Evolutionary conservation across 305 asterid species (phyloP), one percentile per base, ranked within the genome.

Genomic region (Rubia balearica): DNA sequence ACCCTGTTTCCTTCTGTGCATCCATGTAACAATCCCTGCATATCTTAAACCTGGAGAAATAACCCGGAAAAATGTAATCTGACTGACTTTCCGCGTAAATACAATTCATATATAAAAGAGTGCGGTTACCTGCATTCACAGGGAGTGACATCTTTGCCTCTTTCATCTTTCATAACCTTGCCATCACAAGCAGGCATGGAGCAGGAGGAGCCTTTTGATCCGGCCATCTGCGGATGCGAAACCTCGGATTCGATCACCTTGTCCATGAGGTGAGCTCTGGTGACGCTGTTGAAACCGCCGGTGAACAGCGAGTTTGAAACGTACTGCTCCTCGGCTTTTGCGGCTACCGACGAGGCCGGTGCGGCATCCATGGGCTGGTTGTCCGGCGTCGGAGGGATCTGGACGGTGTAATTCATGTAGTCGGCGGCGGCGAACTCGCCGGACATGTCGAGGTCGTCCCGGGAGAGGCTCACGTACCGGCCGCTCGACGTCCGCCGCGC

Each of bases 81-180:
- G 48, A 11, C 8, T 43, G n/a, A n/a, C n/a, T 43, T 6, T 9
- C 14, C 14, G 53, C 10, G 11, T 7, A 3, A 8, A 7, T 46
- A 16, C 16, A 10, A 9, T 46, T 10, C 14, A 9, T 46, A 16
- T 46, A 30, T 30, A 30, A n/a, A n/a, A n/a, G n/a, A n/a, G n/a
- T n/a, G n/a, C n/a, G n/a, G n/a, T n/a, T n/a, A 82, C 88, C 86
- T 82, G 83, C 88, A 84, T 63, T 84, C 86, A 41, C 88, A 84
- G 22, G 88, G 88, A 7, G 62, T 69, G 17, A 84, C 73, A 62
- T 84, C 86, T 33, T 74, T 76, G 30, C 88, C 88, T 19, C 88
- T 76, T 73, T 84, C 86, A 42, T 84, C 86, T 69, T 76, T 84
- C 88, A 82, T 84, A 61, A 78, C 64, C 64, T 84, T 84, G 21